A percentile compares a stretch with the other conserved stretches of the same genome.
Evolutionary conservation across 192 early-diverging fungal genomes (phyloP).

Genomic region (Backusella macrospora): DNA sequence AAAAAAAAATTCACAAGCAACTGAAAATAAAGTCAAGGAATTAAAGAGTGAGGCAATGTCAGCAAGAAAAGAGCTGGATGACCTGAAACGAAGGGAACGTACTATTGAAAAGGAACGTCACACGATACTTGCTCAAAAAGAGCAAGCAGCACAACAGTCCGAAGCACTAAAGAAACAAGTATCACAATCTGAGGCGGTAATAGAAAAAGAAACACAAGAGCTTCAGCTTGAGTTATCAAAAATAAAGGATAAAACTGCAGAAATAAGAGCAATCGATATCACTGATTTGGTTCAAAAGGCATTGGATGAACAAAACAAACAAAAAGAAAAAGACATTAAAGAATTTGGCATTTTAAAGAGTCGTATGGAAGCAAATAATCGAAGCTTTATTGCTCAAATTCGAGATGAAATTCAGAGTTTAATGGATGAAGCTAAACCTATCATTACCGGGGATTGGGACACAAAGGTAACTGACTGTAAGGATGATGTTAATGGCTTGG

Average conservation of each 20-base stretch:
- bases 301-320: conserved; percentile 2
- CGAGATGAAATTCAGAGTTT: not conserved
- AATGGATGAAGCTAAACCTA: not conserved
- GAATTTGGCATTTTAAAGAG: not conserved
- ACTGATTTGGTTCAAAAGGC: not conserved
- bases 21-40: conserved; percentile 31
- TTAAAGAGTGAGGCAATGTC: conserved; percentile 33
- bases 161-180: conserved; percentile 4
- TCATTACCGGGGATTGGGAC: not conserved
- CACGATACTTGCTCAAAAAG: conserved; percentile 16
- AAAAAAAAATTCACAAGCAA: conserved; percentile 17
- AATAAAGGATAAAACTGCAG: not conserved
- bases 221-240: not conserved
- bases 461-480: not conserved
- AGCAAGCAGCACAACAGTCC: not conserved
- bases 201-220: not conserved
- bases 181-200: not conserved
- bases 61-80: conserved; percentile 36
- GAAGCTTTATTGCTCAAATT: not conserved
- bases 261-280: not conserved
- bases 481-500: not conserved
- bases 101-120: conserved; percentile 26
- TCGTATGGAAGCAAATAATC: not conserved
- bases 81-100: conserved; percentile 25
- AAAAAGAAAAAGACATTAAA: not conserved